Evolutionary conservation across 495 filamentous ascomycete genomes (phyloP).

Genomic region (Tuber borchii): DNA sequence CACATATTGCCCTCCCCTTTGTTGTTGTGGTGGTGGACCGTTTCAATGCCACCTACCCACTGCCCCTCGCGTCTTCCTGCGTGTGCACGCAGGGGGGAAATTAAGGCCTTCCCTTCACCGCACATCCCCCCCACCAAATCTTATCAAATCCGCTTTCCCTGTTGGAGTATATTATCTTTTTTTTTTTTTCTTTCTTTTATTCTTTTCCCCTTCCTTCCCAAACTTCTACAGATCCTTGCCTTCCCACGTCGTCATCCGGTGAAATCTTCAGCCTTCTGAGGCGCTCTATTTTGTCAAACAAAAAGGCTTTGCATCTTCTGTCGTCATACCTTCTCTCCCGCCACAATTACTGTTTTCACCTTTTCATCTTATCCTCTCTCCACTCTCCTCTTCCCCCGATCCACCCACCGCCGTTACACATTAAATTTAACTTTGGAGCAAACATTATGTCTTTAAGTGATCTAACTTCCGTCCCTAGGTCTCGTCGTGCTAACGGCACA

Average conservation of each 20-base stretch:
- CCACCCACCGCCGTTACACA: neutral
- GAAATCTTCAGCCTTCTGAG: neutral
- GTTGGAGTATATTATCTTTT: neutral
- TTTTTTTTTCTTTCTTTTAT: neutral
- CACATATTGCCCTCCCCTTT: slow-evolving; percentile 10
- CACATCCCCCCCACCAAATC: neutral
- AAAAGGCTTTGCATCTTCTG: neutral
- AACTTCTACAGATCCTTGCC: neutral
- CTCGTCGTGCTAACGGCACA: slow-evolving; percentile 40
- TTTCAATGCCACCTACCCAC: neutral
- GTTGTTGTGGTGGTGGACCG: neutral
- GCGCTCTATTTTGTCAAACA: neutral
- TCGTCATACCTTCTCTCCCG: neutral
- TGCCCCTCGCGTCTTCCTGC: slow-evolving; percentile 16
- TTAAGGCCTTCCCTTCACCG: neutral
- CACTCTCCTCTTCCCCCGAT: neutral
- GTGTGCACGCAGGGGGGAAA: neutral
- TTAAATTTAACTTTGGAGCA: neutral
- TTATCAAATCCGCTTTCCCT: neutral
- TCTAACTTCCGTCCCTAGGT: slow-evolving; percentile 18
- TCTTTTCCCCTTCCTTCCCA: neutral
- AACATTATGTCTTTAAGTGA: neutral
- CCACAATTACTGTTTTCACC: neutral
- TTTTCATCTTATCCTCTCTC: neutral
- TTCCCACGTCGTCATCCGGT: neutral